A percentile compares a stretch with the other conserved stretches of the same genome.
Conservation (phyloP, 331 rosid species). For the Quercus lobata region DNA sequence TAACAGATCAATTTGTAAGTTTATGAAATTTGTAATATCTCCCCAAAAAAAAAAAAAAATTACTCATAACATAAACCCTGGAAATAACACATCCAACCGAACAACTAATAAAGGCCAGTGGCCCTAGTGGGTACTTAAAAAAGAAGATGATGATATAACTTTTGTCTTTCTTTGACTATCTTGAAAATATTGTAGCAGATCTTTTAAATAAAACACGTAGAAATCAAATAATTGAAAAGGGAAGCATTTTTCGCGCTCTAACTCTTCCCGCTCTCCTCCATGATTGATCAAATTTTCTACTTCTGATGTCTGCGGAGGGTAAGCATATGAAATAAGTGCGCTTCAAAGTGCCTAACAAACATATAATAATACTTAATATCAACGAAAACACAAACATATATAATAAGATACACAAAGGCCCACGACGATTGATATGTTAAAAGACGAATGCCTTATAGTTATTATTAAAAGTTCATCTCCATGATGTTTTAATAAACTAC, state of each 20-base stretch:
- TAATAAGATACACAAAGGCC: not conserved
- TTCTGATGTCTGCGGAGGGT: constrained; percentile 7
- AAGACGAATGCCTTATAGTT: not conserved
- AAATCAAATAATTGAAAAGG: not conserved
- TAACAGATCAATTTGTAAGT: too few species aligned
- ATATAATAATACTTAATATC: not conserved
- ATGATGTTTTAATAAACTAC: constrained; percentile 13
- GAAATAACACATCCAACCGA: constrained; percentile 24
- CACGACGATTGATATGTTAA: constrained; percentile 21
- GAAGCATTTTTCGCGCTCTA: not conserved
- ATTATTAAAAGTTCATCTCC: constrained; percentile 6
- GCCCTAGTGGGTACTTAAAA: constrained; percentile 9
- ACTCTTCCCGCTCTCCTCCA: not conserved
- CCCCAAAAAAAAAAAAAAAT: too few species aligned
- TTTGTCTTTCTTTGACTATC: constrained; percentile 11
- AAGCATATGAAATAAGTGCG: constrained; percentile 1
- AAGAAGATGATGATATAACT: not conserved
- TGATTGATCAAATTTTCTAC: constrained; percentile 12
- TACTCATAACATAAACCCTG: not conserved
- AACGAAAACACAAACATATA: too few species aligned
- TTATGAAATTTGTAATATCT: too few species aligned
- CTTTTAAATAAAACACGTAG: not conserved
- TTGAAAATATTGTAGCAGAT: not conserved
- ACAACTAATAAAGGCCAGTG: not conserved
- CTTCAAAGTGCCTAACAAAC: not conserved